Base-by-base conservation (phyloP, 768 basidiomycete genomes). In the Boletus patriciae region DNA sequence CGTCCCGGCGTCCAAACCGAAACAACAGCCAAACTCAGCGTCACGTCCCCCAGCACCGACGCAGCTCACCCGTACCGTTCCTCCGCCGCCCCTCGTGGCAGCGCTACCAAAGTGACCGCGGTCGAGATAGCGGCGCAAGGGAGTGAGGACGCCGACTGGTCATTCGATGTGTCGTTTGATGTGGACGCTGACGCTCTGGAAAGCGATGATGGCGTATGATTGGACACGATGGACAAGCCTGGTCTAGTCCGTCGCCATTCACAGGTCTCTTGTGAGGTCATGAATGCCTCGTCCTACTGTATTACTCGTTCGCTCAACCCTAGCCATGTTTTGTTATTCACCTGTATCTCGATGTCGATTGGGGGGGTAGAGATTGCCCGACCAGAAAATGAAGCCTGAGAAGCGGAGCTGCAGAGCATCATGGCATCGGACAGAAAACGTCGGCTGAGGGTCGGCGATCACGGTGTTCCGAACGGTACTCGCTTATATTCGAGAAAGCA, bases 91-190 rank as follows among this genome's bases (percentile, higher is more conserved):
- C 25, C 45, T 7, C 56, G 50, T n/a, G n/a, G 44, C 23, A 23
- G 10, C 23, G 15, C 16, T 31, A 18, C 46, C 23, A 54, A 48
- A 41, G 19, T 5, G 3, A 12, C 36, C 7, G 43, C 37, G 27
- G 37, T 36, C n/a, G 42, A 54, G 23, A 46, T 29, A 6, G 25
- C 37, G 15, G 37, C 8, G 42, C 62, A 42, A n/a, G n/a, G n/a
- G n/a, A n/a, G n/a, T n/a, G n/a, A n/a, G n/a, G n/a, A n/a, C n/a
- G n/a, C n/a, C n/a, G n/a, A n/a, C n/a, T n/a, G n/a, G n/a, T n/a
- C n/a, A n/a, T n/a, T 73, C 37, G 70, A 73, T 33, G 34, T 73
- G 16, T 71, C 70, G 11, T 73, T 71, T 50, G 70, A 62, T 31
- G 12, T 71, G 59, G 70, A 71, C 36, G 52, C 46, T 2, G 70